Percentiles rank a stretch among this genome's conserved stretches.
These are phyloP conservation scores for Pistacia integerrima DNA, from an alignment of 345 rosid species.

Conservation along the genomic window DNA sequence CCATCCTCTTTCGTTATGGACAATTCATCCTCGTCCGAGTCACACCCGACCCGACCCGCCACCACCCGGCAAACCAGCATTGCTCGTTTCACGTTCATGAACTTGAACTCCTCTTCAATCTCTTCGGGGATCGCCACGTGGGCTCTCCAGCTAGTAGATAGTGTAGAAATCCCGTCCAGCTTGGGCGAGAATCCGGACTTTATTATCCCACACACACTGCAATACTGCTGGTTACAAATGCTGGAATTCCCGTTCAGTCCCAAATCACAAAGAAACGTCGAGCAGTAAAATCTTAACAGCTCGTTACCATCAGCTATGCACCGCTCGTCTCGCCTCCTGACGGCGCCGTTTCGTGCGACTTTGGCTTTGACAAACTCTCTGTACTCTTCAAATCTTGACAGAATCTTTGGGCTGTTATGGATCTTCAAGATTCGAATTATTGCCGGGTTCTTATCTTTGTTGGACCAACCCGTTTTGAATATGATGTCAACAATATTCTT, in stretches of 20 bases:
- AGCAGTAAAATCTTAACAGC: slow-evolving; percentile 84
- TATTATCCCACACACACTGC: slow-evolving; percentile 83
- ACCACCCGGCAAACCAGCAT: slow-evolving; percentile 87
- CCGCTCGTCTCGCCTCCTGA: slow-evolving; percentile 60
- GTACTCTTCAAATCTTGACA: slow-evolving; percentile 84
- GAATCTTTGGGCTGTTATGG: slow-evolving; percentile 74
- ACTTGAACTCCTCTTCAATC: slow-evolving; percentile 79
- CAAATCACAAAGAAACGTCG: slow-evolving; percentile 80
- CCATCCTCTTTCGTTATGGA: slow-evolving; percentile 50
- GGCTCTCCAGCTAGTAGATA: slow-evolving; percentile 79
- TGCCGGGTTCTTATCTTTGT: slow-evolving; percentile 42
- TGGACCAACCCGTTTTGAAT: slow-evolving; percentile 83
- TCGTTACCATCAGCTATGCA: slow-evolving; percentile 98
- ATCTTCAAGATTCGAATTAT: slow-evolving; percentile 77
- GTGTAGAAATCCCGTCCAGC: slow-evolving; percentile 81
- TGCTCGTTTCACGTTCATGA: slow-evolving; percentile 93
- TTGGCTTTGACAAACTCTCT: slow-evolving; percentile 78
- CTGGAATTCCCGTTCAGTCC: slow-evolving; percentile 57
- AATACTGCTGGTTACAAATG: slow-evolving; percentile 72
- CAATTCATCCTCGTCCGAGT: slow-evolving; percentile 47
- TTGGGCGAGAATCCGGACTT: slow-evolving; percentile 84
- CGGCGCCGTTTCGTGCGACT: slow-evolving; percentile 52
- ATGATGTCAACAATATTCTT: slow-evolving; percentile 85
- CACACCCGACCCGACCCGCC: slow-evolving; percentile 83
- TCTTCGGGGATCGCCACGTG: slow-evolving; percentile 86